Evolutionary conservation across 2,329 filamentous ascomycete genomes (phyloP).

Genomic region (Cladosporium sp.): DNA sequence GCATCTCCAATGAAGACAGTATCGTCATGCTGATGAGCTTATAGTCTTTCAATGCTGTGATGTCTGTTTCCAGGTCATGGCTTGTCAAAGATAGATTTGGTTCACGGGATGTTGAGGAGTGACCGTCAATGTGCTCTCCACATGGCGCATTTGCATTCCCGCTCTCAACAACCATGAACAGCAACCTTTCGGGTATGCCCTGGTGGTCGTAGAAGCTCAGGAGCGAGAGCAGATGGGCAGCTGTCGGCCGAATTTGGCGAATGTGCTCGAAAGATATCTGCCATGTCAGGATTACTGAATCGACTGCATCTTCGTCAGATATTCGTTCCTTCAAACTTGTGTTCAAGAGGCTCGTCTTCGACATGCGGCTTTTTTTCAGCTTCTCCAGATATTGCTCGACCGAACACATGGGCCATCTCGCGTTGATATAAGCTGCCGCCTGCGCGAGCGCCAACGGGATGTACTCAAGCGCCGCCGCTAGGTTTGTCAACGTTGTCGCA

Average conservation of each 20-base stretch:
- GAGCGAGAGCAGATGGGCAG: constrained; percentile 40
- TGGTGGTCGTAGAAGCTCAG: constrained; percentile 42
- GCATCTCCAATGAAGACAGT: constrained; percentile 36
- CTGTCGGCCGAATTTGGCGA: constrained; percentile 17
- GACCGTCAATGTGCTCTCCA: too few relatives aligned
- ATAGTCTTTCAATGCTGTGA: constrained; percentile 32
- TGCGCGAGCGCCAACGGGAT: constrained; percentile 32
- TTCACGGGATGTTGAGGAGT: too few relatives aligned
- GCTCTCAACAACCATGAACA: too few relatives aligned
- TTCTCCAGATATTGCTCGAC: constrained; percentile 35
- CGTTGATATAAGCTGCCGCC: constrained; percentile 30
- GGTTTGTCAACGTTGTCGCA: background rate
- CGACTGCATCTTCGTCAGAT: constrained; percentile 1
- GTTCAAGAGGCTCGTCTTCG: constrained; percentile 6
- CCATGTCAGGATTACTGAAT: constrained; percentile 13
- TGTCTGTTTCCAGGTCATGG: constrained; percentile 29
- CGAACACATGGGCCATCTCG: constrained; percentile 24
- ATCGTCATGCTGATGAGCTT: constrained; percentile 30
- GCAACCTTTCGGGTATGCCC: background rate
- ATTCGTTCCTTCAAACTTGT: background rate
- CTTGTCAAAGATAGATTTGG: too few relatives aligned
- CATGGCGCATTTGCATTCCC: too few relatives aligned
- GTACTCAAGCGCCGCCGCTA: constrained; percentile 24
- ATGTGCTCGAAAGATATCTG: constrained; percentile 20
- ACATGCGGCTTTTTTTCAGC: constrained; percentile 30